These are phyloP conservation scores for Adansonia digitata DNA, from an alignment of 345 rosid species.

Conservation along the genomic window DNA sequence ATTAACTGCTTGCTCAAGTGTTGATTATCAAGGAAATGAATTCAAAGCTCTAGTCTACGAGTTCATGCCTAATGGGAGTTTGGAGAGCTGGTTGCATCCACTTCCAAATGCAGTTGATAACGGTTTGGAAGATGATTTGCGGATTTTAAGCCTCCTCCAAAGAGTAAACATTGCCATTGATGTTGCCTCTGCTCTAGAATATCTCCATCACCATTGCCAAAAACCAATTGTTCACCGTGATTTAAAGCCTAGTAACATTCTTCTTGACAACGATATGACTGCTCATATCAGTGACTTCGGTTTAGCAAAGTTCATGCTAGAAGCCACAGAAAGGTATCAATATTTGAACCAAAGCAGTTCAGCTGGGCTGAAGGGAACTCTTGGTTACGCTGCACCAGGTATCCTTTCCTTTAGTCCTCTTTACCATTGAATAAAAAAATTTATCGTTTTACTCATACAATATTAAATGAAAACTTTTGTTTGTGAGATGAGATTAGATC, in stretches of 20 bases:
- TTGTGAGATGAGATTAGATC: not conserved
- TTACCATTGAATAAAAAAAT: not conserved
- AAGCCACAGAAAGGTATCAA: not conserved
- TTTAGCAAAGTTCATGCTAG: not conserved
- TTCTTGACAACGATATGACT: conserved; percentile 4
- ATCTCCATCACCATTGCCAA: conserved; percentile 15
- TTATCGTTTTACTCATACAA: not conserved
- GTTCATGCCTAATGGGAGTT: too few species aligned
- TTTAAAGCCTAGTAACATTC: conserved; percentile 16
- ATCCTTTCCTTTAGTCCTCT: not conserved
- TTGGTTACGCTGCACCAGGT: conserved; percentile 21
- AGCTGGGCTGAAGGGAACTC: not conserved
- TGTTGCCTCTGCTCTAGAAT: conserved; percentile 17
- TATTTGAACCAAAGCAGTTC: not conserved
- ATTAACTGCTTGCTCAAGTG: conserved; percentile 1
- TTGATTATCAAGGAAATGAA: conserved; percentile 19
- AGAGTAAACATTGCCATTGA: conserved; percentile 11
- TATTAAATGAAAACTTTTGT: not conserved
- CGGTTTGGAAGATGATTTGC: not conserved
- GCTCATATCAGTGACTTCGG: conserved; percentile 11
- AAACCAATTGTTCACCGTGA: conserved; percentile 23
- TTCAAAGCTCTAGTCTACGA: conserved; percentile 17
- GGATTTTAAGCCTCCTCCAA: not conserved
- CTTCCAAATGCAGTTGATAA: not conserved
- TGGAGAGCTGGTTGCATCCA: conserved; percentile 15